Conservation (phyloP, 2,329 filamentous ascomycete species). For the Aureobasidium musti region DNA sequence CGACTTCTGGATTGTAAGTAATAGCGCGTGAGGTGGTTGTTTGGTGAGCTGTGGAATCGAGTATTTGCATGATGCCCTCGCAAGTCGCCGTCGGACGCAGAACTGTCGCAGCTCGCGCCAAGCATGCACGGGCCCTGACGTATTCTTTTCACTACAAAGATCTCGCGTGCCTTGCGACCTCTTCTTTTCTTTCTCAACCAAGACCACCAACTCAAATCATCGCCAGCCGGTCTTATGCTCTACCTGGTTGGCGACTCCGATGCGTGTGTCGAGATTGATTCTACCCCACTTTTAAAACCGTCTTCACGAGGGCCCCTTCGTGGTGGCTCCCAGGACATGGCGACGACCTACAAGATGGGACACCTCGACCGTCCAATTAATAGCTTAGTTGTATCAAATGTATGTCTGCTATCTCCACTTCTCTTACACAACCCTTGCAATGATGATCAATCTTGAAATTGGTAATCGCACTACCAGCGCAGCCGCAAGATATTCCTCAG, state of each 20-base stretch:
- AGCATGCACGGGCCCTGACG: constrained; percentile 26
- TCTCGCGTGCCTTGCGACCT: constrained; percentile 34
- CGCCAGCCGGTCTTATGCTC: constrained; percentile 58
- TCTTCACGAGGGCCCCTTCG: constrained; percentile 68
- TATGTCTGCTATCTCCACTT: neutral
- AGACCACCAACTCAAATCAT: constrained; percentile 78
- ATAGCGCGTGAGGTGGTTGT: neutral
- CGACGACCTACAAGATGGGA: constrained; percentile 69
- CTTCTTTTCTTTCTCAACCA: constrained; percentile 49
- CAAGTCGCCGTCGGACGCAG: constrained; percentile 23
- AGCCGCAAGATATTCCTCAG: constrained; percentile 47
- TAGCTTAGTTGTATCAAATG: constrained; percentile 16
- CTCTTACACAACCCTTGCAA: constrained; percentile 30
- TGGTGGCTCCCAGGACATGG: constrained; percentile 64
- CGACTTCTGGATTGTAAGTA: neutral
- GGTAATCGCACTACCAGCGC: constrained; percentile 54
- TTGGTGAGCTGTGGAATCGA: constrained; percentile 2
- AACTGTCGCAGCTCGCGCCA: constrained; percentile 25
- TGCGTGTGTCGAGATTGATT: constrained; percentile 68
- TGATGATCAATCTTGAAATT: constrained; percentile 42
- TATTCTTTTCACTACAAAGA: constrained; percentile 30
- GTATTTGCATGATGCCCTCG: constrained; percentile 19
- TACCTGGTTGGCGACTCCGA: constrained; percentile 70
- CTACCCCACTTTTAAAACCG: constrained; percentile 75
- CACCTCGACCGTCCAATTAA: constrained; percentile 47